phyloP scores from a whole-genome alignment of 1,284 basidiomycete genomes.

The Ganoderma resinaceum region DNA sequence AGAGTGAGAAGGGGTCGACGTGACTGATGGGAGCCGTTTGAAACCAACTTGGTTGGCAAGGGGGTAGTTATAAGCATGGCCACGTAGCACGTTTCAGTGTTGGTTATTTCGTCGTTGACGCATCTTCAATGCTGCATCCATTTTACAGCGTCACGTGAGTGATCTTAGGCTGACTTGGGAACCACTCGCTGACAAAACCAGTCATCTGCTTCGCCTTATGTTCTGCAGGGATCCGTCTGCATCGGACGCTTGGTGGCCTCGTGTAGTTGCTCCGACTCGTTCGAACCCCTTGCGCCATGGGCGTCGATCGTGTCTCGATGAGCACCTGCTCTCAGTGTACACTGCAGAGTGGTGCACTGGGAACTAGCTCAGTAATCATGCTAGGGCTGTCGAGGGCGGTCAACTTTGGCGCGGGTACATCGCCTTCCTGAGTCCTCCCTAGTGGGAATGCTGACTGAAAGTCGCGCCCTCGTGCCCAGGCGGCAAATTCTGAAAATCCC shows the following conservation, averaged over 20 bases:
- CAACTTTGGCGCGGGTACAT: background rate
- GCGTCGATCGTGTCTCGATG: background rate
- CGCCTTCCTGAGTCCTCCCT: background rate
- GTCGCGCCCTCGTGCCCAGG: background rate
- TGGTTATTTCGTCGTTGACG: background rate
- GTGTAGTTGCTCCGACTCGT: background rate
- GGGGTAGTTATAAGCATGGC: background rate
- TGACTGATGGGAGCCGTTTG: background rate
- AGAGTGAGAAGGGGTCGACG: background rate
- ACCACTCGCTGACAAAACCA: background rate
- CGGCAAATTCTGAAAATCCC: background rate
- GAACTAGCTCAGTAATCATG: background rate
- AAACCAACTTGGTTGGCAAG: background rate
- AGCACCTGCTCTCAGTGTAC: background rate
- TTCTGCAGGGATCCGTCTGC: background rate
- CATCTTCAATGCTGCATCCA: background rate
- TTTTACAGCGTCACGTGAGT: background rate
- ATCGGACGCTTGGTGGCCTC: background rate
- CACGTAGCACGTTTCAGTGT: background rate
- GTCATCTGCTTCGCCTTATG: background rate
- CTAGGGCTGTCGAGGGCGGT: background rate
- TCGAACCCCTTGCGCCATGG: background rate
- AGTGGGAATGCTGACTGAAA: constrained; percentile 4
- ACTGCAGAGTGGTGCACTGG: background rate
- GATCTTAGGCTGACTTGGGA: background rate